Percentiles rank a stretch among this genome's conserved stretches.
These are phyloP conservation scores for Colletotrichum australisinense DNA, from an alignment of 2,329 filamentous ascomycete species.

Conservation along the genomic window DNA sequence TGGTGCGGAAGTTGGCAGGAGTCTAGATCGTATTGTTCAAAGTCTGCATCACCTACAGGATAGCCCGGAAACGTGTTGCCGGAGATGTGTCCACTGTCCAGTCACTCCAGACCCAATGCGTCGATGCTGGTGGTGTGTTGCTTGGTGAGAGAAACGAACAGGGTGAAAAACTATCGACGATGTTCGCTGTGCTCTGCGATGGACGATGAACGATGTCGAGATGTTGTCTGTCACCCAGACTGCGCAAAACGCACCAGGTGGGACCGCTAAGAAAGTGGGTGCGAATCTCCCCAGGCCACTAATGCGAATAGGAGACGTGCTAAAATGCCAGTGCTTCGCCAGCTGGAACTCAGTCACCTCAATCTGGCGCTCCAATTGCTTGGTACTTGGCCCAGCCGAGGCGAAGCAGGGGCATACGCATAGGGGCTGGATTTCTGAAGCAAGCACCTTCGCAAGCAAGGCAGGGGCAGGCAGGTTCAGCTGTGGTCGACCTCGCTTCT, in stretches of 20 bases:
- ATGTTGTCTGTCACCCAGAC: not conserved
- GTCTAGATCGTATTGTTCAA: conserved; percentile 16
- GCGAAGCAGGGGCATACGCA: not conserved
- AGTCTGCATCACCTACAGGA: not conserved
- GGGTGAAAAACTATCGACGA: not conserved
- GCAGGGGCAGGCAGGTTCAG: not conserved
- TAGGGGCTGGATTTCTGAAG: not conserved
- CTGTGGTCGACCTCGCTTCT: not conserved
- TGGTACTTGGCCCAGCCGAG: not conserved
- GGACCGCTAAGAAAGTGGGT: conserved; percentile 1
- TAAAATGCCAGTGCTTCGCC: conserved; percentile 16
- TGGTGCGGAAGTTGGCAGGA: not conserved
- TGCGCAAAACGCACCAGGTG: not conserved
- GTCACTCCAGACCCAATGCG: not conserved
- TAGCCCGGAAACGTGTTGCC: not conserved
- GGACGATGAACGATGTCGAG: not conserved
- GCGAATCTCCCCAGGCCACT: conserved; percentile 7
- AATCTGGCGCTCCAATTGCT: not conserved
- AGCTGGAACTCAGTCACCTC: conserved; percentile 14
- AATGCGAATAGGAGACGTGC: not conserved
- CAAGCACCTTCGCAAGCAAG: not conserved
- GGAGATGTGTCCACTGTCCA: not conserved
- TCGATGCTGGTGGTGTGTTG: not conserved
- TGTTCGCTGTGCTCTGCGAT: not conserved
- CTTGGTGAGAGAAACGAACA: not conserved